A percentile compares a stretch with the other conserved stretches of the same genome.
phyloP scores from a whole-genome alignment of 1,284 basidiomycete genomes.

The Stygiomarasmius scandens region DNA sequence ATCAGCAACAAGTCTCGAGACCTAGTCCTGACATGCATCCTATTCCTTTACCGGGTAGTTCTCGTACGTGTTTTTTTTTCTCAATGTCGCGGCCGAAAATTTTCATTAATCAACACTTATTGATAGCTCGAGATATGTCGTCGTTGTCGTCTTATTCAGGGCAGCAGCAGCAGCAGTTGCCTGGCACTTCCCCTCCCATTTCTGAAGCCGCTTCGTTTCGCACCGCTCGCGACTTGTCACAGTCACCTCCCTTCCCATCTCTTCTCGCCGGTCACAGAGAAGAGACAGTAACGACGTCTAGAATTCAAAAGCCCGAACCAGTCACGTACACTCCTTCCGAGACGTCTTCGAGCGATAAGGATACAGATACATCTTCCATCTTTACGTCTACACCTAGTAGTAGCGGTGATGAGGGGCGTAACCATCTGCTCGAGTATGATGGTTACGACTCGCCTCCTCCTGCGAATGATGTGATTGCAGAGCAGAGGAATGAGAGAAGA shows the following conservation, averaged over 20 bases:
- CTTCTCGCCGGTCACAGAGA: constrained; percentile 18
- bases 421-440: constrained; percentile 22
- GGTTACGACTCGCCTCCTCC: constrained; percentile 50
- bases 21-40: constrained; percentile 41
- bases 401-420: constrained; percentile 7
- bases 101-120: neutral
- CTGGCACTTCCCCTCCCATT: constrained; percentile 4
- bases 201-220: constrained; percentile 14
- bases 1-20: constrained; percentile 7
- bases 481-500: constrained; percentile 58
- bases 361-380: constrained; percentile 32
- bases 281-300: constrained; percentile 19
- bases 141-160: too few species aligned
- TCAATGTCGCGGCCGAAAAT: neutral
- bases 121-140: neutral
- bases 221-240: constrained; percentile 8
- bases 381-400: constrained; percentile 28
- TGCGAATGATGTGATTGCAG: constrained; percentile 43
- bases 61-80: constrained; percentile 2
- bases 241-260: constrained; percentile 1
- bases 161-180: too few species aligned
- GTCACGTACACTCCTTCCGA: constrained; percentile 33
- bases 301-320: constrained; percentile 27
- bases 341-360: constrained; percentile 22
- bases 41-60: constrained; percentile 28